Evolutionary conservation across 345 rosid genomes (phyloP), one percentile per base, ranked within the genome.

Genomic region (Brassica cretica): DNA sequence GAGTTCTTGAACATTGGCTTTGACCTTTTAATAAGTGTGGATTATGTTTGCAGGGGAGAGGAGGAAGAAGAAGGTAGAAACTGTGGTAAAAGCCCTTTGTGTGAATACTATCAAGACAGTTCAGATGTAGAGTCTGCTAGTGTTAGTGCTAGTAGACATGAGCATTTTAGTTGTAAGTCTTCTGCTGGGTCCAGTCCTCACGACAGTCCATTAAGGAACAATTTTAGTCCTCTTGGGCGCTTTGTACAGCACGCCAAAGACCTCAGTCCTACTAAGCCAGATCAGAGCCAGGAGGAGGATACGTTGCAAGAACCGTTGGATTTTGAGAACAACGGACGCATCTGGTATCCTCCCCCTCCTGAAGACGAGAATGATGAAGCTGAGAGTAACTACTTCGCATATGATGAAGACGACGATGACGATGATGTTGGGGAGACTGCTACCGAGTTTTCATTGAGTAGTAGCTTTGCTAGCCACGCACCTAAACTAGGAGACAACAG

Each of bases 331-430:
- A 88, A 85, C 75, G 93, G 91, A 70, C 85, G 78, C 73, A 86
- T 96, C 80, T 96, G 99, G 99, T 88, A 79, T 77, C 97, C 97
- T 66, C 99, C 99, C 11, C 93, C 89, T 0, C 93, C 97, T 6
- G 95, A 90, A 76, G 94, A 89, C 80, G 93, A 85, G 78, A 88
- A 91, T 70, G 97, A 91, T 70, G 97, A 93, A 39, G 86, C 78
- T 55, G 98, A 90, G 71, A 77, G 86, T 82, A 86, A 82, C 81
- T 90, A 80, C 87, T 90, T 90, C 76, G 61, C 82, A 0, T 93
- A 86, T 74, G 96, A 93, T 59, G 99, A 95, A 1, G 96, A 95
- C 0, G 99, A 96, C 1, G 46, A 39, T 2, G 46, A 39, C 0
- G 97, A 93, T 78, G 86, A 93, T 72, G 27, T 87, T 68, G 97